Conservation (phyloP, 2,329 filamentous ascomycete species). For the Lasiodiplodia hormozganensis region DNA sequence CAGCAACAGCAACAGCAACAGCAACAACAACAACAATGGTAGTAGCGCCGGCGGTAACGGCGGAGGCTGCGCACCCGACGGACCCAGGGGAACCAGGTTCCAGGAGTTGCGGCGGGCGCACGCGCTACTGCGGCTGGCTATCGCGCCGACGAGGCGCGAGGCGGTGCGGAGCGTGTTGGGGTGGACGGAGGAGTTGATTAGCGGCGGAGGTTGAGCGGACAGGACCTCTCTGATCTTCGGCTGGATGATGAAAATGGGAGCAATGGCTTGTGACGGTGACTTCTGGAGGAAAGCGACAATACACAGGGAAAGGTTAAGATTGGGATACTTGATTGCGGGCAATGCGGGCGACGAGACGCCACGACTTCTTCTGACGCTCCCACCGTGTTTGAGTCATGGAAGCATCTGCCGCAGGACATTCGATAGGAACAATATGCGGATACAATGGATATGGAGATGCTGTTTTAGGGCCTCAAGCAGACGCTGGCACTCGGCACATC, state of each 20-base stretch:
- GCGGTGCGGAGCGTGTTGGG: slow-evolving; percentile 5
- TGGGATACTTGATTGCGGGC: too few species aligned
- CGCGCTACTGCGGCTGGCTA: slow-evolving; percentile 4
- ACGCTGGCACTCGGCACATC: background rate
- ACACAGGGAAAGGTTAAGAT: too few species aligned
- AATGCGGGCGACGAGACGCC: too few species aligned
- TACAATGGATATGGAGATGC: too few species aligned
- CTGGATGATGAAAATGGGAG: too few species aligned
- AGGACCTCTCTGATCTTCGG: background rate
- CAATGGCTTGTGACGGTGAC: too few species aligned
- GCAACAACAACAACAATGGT: background rate
- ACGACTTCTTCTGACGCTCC: too few species aligned
- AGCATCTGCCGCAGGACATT: too few species aligned
- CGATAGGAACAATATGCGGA: too few species aligned
- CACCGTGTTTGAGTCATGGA: too few species aligned
- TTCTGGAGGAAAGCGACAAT: too few species aligned
- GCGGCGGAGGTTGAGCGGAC: background rate
- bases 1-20: background rate
- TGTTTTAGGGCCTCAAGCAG: background rate
- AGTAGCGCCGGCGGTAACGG: background rate
- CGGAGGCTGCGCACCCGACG: background rate
- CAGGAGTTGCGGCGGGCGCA: background rate
- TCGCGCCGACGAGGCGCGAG: background rate
- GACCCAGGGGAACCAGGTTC: background rate
- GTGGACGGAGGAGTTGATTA: slow-evolving; percentile 3